These are phyloP conservation scores for Neurospora pannonica DNA, from an alignment of 495 filamentous ascomycete genomes.

Conservation along the genomic window DNA sequence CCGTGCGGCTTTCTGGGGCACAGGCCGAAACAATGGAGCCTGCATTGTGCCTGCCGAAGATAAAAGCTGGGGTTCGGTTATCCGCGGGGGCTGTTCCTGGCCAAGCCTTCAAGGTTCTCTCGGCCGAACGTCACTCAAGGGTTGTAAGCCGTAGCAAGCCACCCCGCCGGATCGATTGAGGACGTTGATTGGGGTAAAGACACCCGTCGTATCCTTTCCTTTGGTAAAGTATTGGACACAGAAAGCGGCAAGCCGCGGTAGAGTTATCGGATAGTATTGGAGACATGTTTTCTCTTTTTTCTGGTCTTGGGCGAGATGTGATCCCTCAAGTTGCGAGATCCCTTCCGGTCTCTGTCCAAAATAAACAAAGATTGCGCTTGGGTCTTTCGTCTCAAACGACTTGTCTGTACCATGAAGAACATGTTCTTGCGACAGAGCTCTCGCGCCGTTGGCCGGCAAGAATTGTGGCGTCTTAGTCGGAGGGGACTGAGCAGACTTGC, in stretches of 20 bases:
- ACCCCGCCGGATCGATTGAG: conserved; percentile 3
- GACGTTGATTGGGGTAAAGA: neutral
- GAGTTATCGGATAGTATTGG: neutral
- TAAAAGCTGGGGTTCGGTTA: conserved; percentile 17
- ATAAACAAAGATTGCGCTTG: neutral
- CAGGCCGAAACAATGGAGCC: neutral
- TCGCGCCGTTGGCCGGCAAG: conserved; percentile 29
- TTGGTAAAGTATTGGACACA: neutral
- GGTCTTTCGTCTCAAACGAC: neutral
- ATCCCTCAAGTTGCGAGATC: neutral
- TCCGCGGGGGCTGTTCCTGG: conserved; percentile 16
- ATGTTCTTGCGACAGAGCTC: conserved; percentile 40
- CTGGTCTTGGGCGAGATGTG: neutral
- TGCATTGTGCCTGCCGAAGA: conserved; percentile 2
- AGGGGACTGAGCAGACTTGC: conserved; percentile 23
- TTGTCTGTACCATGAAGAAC: neutral
- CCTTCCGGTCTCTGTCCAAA: neutral
- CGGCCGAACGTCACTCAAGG: conserved; percentile 21
- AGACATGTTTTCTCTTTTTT: neutral
- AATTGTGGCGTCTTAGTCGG: conserved; percentile 21
- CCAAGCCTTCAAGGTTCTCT: conserved; percentile 6
- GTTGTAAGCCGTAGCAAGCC: conserved; percentile 24
- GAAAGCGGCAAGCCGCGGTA: neutral
- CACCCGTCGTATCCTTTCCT: neutral
- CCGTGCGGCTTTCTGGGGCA: neutral